Evolutionary conservation across 2,329 filamentous ascomycete species (phyloP).

Genomic region (Colletotrichum musae): DNA sequence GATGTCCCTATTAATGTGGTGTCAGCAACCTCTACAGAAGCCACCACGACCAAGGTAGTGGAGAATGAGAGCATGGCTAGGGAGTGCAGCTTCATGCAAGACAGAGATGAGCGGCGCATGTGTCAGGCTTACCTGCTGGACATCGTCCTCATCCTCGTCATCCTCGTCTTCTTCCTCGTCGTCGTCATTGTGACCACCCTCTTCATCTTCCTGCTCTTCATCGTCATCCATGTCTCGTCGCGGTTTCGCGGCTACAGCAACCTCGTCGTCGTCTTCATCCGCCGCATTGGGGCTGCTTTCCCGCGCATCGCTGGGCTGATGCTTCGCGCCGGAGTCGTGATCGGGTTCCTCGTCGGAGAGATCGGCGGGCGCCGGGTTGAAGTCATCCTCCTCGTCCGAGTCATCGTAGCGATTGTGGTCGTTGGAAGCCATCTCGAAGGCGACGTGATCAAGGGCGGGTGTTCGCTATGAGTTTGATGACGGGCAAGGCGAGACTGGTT

Average conservation of each 20-base stretch:
- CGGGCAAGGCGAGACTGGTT: too few relatives aligned
- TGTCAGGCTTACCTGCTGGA: slow-evolving; percentile 69
- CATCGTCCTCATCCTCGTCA: slow-evolving; percentile 68
- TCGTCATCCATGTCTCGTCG: slow-evolving; percentile 49
- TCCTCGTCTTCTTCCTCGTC: slow-evolving; percentile 54
- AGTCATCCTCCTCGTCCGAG: slow-evolving; percentile 86
- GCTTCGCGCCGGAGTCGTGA: slow-evolving; percentile 56
- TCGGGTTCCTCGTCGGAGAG: slow-evolving; percentile 79
- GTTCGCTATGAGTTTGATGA: not conserved
- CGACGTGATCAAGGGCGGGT: not conserved
- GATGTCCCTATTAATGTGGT: slow-evolving; percentile 66
- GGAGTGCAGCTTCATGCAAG: not conserved
- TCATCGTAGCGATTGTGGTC: slow-evolving; percentile 68
- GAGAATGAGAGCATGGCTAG: not conserved
- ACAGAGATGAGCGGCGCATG: not conserved
- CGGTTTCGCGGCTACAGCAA: slow-evolving; percentile 39
- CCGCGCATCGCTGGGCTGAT: slow-evolving; percentile 61
- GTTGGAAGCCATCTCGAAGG: slow-evolving; percentile 61
- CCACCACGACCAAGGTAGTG: not conserved
- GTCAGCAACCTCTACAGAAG: slow-evolving; percentile 3
- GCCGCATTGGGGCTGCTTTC: slow-evolving; percentile 54
- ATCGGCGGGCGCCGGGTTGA: slow-evolving; percentile 85
- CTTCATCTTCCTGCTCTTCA: slow-evolving; percentile 61
- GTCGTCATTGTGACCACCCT: slow-evolving; percentile 52
- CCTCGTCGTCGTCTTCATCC: slow-evolving; percentile 61